Evolutionary conservation across 257 asterid genomes (phyloP), one percentile per base, ranked within the genome.

Genomic region (Prunella vulgaris): DNA sequence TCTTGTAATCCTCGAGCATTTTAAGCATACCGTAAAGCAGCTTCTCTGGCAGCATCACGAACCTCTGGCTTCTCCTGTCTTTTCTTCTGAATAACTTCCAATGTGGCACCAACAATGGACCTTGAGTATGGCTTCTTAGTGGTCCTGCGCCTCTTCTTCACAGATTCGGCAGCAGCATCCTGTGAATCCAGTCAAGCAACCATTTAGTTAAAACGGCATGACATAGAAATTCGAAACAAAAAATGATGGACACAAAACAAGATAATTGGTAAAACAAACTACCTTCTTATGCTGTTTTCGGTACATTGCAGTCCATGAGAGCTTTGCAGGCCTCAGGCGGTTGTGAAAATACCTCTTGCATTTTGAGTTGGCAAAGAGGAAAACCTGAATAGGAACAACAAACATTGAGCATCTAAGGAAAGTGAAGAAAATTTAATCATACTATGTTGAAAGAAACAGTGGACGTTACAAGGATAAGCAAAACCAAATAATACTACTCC

Each of bases 61-160:
- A 84, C 89, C 64, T 86, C 89, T 32, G 86, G 87, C 76, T 84
- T 86, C 77, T 86, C 89, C 21, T 75, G 24, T 66, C 92, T 81
- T 61, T 65, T 83, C 81, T 86, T 83, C 82, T 83, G 92, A 14
- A 86, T 86, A 14, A 86, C 88, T 68, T 86, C 92, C 82, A 86
- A 68, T 6, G 87, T 83, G 37, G 92, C 92, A 71, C 85, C 88
- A 10, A 86, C 92, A 24, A 85, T 85, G 14, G 90, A 85, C 85
- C 90, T 83, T 3, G 90, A 85, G 80, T 85, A 85, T 0, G 90
- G 90, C 72, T 85, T 85, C 83, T 81, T 85, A 8, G 90, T 79
- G 10, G 88, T 59, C 44, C 88, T 76, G 15, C 87, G 80, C 87
- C 87, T 83, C 82, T 78, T 83, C 77, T 79, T 86, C 66, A 79